A percentile compares a stretch with the other conserved stretches of the same genome.
Conservation (phyloP, 1,284 basidiomycete species). For the Sanguinoderma infundibulare region DNA sequence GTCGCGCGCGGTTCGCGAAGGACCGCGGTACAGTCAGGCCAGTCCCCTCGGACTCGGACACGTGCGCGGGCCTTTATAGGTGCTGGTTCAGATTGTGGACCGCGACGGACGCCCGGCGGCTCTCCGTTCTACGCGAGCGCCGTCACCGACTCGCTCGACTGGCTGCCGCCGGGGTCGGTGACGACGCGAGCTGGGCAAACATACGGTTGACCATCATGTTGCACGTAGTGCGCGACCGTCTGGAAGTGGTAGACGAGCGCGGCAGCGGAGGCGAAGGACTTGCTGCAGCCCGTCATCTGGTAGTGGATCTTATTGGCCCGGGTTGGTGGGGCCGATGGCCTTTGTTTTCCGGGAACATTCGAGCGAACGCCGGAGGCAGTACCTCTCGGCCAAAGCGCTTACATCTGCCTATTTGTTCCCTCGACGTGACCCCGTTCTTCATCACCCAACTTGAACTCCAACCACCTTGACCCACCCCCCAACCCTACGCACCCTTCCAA, state of each 20-base stretch:
- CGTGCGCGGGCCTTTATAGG: slow-evolving; percentile 32
- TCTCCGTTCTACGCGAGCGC: slow-evolving; percentile 40
- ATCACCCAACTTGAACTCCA: no score
- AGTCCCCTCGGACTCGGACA: slow-evolving; percentile 11
- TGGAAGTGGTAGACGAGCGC: slow-evolving; percentile 39
- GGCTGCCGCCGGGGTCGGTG: slow-evolving; percentile 32
- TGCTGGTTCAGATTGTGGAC: slow-evolving; percentile 27
- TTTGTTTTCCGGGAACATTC: slow-evolving; percentile 29
- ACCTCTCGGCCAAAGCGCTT: no score
- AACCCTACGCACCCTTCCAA: no score
- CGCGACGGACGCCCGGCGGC: slow-evolving; percentile 21
- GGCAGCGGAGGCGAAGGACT: slow-evolving; percentile 35
- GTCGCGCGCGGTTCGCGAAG: no score
- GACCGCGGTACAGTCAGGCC: not conserved
- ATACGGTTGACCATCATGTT: slow-evolving; percentile 31
- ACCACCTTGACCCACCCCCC: no score
- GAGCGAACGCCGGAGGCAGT: slow-evolving; percentile 33
- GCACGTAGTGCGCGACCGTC: slow-evolving; percentile 36
- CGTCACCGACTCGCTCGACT: slow-evolving; percentile 32
- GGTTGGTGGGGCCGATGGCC: slow-evolving; percentile 31
- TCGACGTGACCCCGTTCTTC: no score
- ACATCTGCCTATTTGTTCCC: no score
- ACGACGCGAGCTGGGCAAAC: slow-evolving; percentile 33
- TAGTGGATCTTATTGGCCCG: slow-evolving; percentile 29
- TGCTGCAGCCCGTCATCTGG: slow-evolving; percentile 31